Conservation (phyloP, 2,329 filamentous ascomycete species). For the Penicillium verrucosum region DNA sequence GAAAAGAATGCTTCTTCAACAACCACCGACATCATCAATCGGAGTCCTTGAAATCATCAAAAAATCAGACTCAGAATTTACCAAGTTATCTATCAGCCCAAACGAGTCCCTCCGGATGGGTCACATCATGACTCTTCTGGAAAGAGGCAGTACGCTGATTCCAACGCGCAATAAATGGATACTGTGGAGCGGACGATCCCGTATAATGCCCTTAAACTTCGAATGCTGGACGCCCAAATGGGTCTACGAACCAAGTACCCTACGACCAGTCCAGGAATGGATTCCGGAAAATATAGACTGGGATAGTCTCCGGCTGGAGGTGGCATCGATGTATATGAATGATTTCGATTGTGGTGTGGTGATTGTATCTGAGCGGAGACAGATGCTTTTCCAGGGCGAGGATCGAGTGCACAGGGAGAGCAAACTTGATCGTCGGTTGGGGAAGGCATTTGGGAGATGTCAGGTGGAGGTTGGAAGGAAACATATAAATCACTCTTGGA, state of each 20-base stretch:
- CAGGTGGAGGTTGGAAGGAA: conserved; percentile 5
- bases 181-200: conserved; percentile 6
- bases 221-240: conserved; percentile 6
- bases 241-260: conserved; percentile 4
- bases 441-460: background rate
- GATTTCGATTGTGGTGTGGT: conserved; percentile 7
- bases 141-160: conserved; percentile 2
- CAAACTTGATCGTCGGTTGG: conserved; percentile 3
- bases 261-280: conserved; percentile 2
- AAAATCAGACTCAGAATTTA: conserved; percentile 6
- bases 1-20: conserved; percentile 5
- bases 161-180: conserved; percentile 11
- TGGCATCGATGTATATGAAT: conserved; percentile 8
- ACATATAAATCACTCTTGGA: conserved; percentile 5
- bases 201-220: conserved; percentile 6
- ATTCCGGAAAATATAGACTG: conserved; percentile 7
- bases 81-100: background rate
- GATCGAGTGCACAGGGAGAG: conserved; percentile 6
- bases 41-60: conserved; percentile 9
- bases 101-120: conserved; percentile 1
- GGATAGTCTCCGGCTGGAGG: conserved; percentile 9
- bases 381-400: conserved; percentile 3
- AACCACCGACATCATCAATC: conserved; percentile 8
- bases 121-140: background rate
- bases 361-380: conserved; percentile 7